Evolutionary conservation across 164 flowering plant species (phyloP), one percentile per base, ranked within the genome.

Genomic region (Macadamia tetraphylla): DNA sequence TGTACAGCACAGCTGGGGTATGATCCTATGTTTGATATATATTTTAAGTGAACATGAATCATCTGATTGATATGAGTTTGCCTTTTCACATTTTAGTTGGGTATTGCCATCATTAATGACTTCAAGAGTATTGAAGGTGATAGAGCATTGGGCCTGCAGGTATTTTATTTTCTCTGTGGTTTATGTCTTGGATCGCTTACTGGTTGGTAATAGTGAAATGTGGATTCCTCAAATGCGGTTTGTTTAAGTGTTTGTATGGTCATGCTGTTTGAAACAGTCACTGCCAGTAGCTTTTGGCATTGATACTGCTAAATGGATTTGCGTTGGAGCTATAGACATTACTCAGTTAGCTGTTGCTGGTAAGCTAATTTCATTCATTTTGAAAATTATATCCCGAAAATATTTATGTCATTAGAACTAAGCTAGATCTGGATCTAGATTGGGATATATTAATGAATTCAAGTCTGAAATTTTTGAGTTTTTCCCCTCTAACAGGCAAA

Each of bases 1-100:
- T 92, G 82, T 94, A 94, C 76, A 94, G 99, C 83, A 81, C 83
- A 73, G 99, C 97, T 58, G 99, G 99, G 87, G 97, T 94, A 87
- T 69, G 83, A 68, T 70, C 59, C 56, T 60, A 29, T 51, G 44
- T 42, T 60, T 30, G 11, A 29, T 40, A 70, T 48, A 30, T 56
- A 18, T 64, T 14, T 23, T 66, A 32, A 31, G 58, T 60, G 58
- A 35, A 17, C 18, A 59, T 29, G 30, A 42, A 29, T 29, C 49
- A 6, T 40, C 44, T 51, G 65, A 52, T 32, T 59, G 29, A 63
- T 61, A 49, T 68, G 60, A 42, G 51, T 70, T 67, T 73, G 14
- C n/a, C 15, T 30, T 75, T 30, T 51, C 23, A 29, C 43, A 32
- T 70, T 74, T 63, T 84, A 91, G 97, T 81, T 94, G 61, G 98